Evolutionary conservation across 2,329 filamentous ascomycete genomes (phyloP).

Genomic region (Xylaria sp.): DNA sequence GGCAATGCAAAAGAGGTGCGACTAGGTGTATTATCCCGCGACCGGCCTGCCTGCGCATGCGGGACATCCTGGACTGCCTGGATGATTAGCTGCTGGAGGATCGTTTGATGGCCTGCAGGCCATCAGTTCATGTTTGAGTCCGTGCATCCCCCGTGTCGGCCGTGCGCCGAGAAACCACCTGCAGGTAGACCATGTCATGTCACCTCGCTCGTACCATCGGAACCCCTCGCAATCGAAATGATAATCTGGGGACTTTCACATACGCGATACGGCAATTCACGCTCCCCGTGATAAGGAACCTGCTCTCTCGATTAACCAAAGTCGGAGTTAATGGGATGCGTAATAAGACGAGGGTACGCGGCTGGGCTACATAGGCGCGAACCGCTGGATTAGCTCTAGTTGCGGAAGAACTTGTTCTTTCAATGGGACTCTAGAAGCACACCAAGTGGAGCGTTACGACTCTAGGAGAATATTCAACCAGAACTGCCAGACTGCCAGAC

Average conservation of each 20-base stretch:
- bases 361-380: conserved; percentile 12
- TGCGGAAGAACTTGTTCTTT: not conserved
- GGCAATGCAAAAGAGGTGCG: not conserved
- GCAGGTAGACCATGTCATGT: not conserved
- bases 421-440: conserved; percentile 1
- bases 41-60: not conserved
- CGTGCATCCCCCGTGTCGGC: not conserved
- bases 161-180: not conserved
- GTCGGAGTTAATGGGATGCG: conserved; percentile 34
- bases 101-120: not conserved
- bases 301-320: conserved; percentile 30
- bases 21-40: not conserved
- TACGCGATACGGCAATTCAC: not conserved
- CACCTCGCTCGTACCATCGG: not conserved
- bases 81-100: not conserved
- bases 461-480: conserved; percentile 6
- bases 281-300: conserved; percentile 1
- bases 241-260: not conserved
- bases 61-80: too few relatives aligned
- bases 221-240: not conserved
- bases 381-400: conserved; percentile 2
- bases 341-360: conserved; percentile 28
- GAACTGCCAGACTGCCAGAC: too few relatives aligned
- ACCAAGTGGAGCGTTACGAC: conserved; percentile 7
- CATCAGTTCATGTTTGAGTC: not conserved